Conservation (phyloP, 2,329 filamentous ascomycete genomes). For the Alternaria tenuissima region DNA sequence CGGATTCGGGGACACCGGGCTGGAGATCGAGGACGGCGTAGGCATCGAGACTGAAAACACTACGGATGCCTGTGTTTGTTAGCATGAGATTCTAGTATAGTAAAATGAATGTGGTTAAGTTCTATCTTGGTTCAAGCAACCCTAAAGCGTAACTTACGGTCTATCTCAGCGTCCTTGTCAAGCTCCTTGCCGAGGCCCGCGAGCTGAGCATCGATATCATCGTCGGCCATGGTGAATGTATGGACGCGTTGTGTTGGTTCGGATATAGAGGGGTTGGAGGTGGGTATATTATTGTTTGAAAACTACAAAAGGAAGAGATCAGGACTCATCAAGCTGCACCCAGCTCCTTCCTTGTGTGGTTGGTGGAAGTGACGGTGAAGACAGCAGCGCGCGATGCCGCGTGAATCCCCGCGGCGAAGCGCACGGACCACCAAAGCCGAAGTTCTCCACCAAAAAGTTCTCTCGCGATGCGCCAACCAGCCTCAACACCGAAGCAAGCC, state of each 20-base stretch:
- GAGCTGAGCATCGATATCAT: slow-evolving; percentile 71
- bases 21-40: slow-evolving; percentile 96
- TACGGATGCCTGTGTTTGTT: slow-evolving; percentile 69
- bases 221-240: slow-evolving; percentile 57
- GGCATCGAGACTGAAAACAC: slow-evolving; percentile 82
- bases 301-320: no score
- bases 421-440: slow-evolving; percentile 26
- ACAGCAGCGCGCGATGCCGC: background rate
- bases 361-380: slow-evolving; percentile 6
- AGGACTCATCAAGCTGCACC: background rate
- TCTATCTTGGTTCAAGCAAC: background rate
- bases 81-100: background rate
- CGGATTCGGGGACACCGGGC: slow-evolving; percentile 91
- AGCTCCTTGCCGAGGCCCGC: slow-evolving; percentile 89
- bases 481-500: slow-evolving; percentile 7
- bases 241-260: background rate
- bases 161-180: slow-evolving; percentile 96
- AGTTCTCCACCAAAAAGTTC: slow-evolving; percentile 38
- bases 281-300: background rate
- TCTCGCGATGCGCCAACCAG: slow-evolving; percentile 23
- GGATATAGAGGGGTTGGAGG: background rate
- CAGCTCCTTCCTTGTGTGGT: background rate
- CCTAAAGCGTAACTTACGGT: slow-evolving; percentile 61
- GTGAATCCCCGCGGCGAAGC: slow-evolving; percentile 31
- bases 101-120: background rate